Percentiles rank a stretch among this genome's conserved stretches.
Conservation (phyloP, 345 rosid species). For the Erucastrum elatum region DNA sequence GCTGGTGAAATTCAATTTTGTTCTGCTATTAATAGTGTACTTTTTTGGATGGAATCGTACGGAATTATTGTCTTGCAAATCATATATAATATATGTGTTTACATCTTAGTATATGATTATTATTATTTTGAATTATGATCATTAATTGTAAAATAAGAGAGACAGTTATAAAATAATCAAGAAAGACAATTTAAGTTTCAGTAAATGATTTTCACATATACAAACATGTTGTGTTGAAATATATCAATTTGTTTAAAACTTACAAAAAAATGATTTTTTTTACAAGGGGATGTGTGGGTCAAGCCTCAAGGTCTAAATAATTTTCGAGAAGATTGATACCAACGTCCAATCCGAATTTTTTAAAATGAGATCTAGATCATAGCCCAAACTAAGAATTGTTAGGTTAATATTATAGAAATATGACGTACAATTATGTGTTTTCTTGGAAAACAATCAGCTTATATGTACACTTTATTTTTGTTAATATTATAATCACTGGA, state of each 20-base stretch:
- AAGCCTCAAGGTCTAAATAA: too few relatives aligned
- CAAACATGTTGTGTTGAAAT: neutral
- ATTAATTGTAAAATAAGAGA: neutral
- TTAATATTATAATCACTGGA: neutral
- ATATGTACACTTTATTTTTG: neutral
- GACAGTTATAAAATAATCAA: neutral
- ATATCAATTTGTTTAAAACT: neutral
- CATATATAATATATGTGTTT: too few relatives aligned
- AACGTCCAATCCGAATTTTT: too few relatives aligned
- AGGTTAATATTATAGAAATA: too few relatives aligned
- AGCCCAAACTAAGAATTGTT: too few relatives aligned
- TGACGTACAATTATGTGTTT: neutral
- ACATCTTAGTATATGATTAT: neutral
- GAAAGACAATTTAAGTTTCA: neutral
- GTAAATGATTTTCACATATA: neutral
- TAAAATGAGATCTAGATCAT: too few relatives aligned
- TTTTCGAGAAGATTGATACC: too few relatives aligned
- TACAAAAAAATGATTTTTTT: neutral
- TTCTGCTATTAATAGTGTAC: neutral
- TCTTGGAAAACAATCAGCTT: neutral
- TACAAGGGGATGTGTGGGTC: too few relatives aligned
- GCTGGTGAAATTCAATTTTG: slow-evolving; percentile 23
- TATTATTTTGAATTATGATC: neutral
- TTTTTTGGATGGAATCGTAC: neutral
- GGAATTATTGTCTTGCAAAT: neutral